Conservation (phyloP, 805 yeast species). For the Lipomyces sp. region DNA sequence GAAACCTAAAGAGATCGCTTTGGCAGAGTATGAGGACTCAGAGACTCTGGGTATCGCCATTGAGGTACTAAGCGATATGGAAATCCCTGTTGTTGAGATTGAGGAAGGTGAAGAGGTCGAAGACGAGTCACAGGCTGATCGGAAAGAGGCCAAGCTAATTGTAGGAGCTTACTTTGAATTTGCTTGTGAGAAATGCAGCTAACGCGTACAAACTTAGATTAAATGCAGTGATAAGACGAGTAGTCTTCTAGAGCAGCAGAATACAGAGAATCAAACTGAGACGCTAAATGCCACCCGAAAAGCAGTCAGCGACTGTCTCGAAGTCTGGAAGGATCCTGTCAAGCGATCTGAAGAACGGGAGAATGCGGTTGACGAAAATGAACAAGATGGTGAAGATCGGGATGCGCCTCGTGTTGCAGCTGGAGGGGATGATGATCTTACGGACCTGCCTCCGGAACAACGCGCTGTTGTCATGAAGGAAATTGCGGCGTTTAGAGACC, state of each 20-base stretch:
- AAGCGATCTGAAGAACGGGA: slow-evolving; percentile 14
- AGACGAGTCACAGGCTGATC: slow-evolving; percentile 24
- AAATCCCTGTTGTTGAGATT: slow-evolving; percentile 21
- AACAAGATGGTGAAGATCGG: slow-evolving; percentile 4
- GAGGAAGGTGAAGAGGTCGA: slow-evolving; percentile 30
- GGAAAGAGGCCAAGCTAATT: slow-evolving; percentile 11
- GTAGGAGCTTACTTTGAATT: not conserved
- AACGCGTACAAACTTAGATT: not conserved
- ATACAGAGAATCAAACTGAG: not conserved
- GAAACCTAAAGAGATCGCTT: slow-evolving; percentile 26
- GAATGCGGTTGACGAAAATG: slow-evolving; percentile 7
- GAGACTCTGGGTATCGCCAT: slow-evolving; percentile 22
- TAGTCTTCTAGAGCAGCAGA: slow-evolving; percentile 4
- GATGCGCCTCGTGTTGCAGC: not conserved
- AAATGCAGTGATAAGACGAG: slow-evolving; percentile 21
- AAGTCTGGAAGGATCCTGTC: slow-evolving; percentile 29
- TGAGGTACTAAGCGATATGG: slow-evolving; percentile 20
- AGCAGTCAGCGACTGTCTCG: slow-evolving; percentile 8
- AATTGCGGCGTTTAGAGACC: slow-evolving; percentile 36
- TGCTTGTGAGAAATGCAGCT: not conserved
- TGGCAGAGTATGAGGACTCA: slow-evolving; percentile 33
- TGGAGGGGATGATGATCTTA: slow-evolving; percentile 35
- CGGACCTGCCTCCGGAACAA: slow-evolving; percentile 36
- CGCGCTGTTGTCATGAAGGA: slow-evolving; percentile 31
- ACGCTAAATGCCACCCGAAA: not conserved